Conservation (phyloP, 2,329 filamentous ascomycete species). For the Phyllosticta citrichinensis region DNA sequence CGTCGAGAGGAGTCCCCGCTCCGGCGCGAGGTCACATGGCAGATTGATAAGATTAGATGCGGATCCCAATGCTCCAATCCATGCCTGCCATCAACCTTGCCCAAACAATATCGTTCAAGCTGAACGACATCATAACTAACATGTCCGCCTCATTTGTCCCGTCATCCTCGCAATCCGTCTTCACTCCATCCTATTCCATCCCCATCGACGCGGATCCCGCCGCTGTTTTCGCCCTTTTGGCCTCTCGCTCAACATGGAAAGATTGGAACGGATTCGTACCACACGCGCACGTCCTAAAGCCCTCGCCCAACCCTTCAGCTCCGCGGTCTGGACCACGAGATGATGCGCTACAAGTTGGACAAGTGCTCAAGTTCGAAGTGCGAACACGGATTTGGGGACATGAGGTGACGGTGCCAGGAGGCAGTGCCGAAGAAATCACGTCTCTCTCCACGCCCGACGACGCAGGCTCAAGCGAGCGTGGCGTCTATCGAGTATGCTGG, state of each 20-base stretch:
- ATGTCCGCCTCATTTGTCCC: not conserved
- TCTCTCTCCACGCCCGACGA: not conserved
- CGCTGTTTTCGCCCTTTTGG: constrained; percentile 6
- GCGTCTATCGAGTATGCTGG: constrained; percentile 3
- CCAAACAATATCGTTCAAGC: not conserved
- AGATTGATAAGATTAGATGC: not conserved
- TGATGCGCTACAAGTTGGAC: not conserved
- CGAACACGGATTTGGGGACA: constrained; percentile 1
- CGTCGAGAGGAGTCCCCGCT: not conserved
- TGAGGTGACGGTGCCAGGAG: constrained; percentile 1
- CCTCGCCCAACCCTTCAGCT: not conserved
- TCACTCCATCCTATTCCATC: constrained; percentile 1
- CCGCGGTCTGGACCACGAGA: not conserved
- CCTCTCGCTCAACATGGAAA: constrained; percentile 7
- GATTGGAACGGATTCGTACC: constrained; percentile 9
- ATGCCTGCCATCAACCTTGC: not conserved
- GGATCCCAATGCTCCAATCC: not conserved
- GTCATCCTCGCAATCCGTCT: not conserved
- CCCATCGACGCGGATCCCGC: constrained; percentile 1
- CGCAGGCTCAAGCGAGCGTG: not conserved
- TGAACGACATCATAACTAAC: not conserved
- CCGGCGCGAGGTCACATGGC: not conserved
- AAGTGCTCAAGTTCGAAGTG: constrained; percentile 2
- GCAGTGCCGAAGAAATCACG: constrained; percentile 2
- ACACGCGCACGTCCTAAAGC: not conserved